Evolutionary conservation across 768 basidiomycete genomes (phyloP).

Genomic region (Daedalea quercina): DNA sequence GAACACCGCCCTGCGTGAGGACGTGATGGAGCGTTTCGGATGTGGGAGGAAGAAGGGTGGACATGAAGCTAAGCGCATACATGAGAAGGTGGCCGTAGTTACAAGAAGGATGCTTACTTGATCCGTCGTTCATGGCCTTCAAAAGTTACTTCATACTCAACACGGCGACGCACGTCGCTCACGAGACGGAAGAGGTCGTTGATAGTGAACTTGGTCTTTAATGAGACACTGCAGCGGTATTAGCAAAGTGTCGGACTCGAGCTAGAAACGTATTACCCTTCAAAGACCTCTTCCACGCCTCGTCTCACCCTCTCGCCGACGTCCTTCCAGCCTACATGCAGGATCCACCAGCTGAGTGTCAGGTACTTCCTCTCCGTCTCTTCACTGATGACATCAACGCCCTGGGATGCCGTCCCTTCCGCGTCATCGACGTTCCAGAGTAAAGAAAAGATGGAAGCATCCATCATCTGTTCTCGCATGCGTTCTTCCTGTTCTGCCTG

Average conservation of each 20-base stretch:
- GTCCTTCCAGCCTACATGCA: constrained; percentile 89
- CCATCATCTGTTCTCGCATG: constrained; percentile 36
- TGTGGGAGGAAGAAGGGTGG: constrained; percentile 71
- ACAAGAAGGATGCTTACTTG: constrained; percentile 32
- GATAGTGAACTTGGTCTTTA: constrained; percentile 69
- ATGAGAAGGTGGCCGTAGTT: background rate
- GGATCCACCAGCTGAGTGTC: constrained; percentile 88
- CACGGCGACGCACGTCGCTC: constrained; percentile 64
- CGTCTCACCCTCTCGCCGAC: constrained; percentile 65
- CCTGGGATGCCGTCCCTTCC: constrained; percentile 19
- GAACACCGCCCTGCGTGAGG: constrained; percentile 56
- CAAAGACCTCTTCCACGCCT: constrained; percentile 79
- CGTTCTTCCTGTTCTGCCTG: constrained; percentile 56
- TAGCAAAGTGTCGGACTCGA: background rate
- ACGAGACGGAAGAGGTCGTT: constrained; percentile 66
- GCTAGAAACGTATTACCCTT: constrained; percentile 47
- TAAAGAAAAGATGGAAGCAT: constrained; percentile 32
- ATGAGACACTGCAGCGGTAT: constrained; percentile 53
- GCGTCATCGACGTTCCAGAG: constrained; percentile 19
- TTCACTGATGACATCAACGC: constrained; percentile 37
- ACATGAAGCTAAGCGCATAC: constrained; percentile 47
- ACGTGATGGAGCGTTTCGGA: constrained; percentile 64
- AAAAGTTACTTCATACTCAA: constrained; percentile 66
- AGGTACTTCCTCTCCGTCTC: constrained; percentile 76
- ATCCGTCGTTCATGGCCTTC: constrained; percentile 52